A percentile compares a stretch with the other conserved stretches of the same genome.
phyloP scores from a whole-genome alignment of 2,329 filamentous ascomycete species.

The Colletotrichum lupini region DNA sequence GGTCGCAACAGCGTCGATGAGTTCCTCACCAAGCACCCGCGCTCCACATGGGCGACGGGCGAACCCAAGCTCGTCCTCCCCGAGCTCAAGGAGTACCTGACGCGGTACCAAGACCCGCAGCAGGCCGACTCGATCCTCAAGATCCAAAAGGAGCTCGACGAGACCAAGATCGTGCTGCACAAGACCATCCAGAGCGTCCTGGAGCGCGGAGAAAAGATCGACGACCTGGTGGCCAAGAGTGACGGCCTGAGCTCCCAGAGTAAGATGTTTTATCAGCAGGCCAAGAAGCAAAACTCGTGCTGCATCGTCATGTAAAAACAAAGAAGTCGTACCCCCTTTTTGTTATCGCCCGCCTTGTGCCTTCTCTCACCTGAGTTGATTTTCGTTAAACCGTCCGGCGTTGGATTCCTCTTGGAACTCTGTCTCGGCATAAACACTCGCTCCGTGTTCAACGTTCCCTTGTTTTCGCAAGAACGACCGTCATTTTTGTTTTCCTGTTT shows the following conservation, averaged over 20 bases:
- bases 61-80: constrained; percentile 71
- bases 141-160: constrained; percentile 96
- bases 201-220: constrained; percentile 96
- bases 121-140: constrained; percentile 93
- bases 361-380: background rate
- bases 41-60: constrained; percentile 71
- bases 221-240: constrained; percentile 92
- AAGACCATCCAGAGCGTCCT: constrained; percentile 93
- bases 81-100: constrained; percentile 80
- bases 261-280: constrained; percentile 95
- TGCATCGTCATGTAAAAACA: constrained; percentile 72
- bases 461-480: constrained; percentile 7
- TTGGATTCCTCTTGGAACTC: constrained; percentile 38
- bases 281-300: constrained; percentile 86
- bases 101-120: constrained; percentile 84
- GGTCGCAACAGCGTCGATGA: constrained; percentile 71
- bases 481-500: background rate
- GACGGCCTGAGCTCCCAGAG: constrained; percentile 90
- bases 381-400: constrained; percentile 39
- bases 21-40: constrained; percentile 82
- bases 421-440: constrained; percentile 33
- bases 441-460: constrained; percentile 24
- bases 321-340: background rate
- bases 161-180: constrained; percentile 96
- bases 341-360: background rate